These are phyloP conservation scores for Metrosideros polymorpha DNA, from an alignment of 441 rosid genomes.

Conservation along the genomic window DNA sequence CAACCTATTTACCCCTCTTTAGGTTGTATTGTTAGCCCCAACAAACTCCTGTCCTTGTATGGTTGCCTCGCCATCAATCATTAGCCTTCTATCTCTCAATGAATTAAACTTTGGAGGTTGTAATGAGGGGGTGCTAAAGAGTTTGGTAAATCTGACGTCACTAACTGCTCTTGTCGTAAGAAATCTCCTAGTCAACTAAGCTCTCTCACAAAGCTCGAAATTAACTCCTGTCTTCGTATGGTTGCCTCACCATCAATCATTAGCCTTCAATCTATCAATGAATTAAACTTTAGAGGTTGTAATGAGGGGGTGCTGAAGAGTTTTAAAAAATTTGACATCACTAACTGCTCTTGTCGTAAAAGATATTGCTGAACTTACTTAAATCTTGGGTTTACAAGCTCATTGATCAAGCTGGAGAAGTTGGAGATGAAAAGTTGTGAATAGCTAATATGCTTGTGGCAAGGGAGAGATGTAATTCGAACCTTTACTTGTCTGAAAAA, in stretches of 20 bases:
- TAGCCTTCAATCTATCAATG: no score
- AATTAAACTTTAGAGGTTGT: no score
- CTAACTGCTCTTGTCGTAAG: no score
- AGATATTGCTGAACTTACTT: not conserved
- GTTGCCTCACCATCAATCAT: no score
- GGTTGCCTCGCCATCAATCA: not conserved
- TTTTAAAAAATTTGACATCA: not conserved
- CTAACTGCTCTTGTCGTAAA: not conserved
- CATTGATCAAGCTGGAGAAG: not conserved
- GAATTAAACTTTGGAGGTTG: not conserved
- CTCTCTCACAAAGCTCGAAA: no score
- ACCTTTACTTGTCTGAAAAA: not conserved
- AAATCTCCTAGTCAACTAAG: no score
- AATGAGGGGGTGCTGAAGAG: no score
- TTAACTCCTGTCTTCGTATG: no score
- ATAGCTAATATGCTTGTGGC: not conserved
- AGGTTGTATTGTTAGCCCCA: no score
- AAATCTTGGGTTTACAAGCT: not conserved
- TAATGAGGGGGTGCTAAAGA: not conserved
- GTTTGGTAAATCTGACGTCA: no score
- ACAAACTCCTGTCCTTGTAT: accelerated
- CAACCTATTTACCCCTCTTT: no score
- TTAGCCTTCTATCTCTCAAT: not conserved
- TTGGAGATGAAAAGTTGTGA: not conserved
- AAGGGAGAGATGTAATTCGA: not conserved